Conservation (phyloP, 148 eudicot genomes). For the Oxyria digyna region DNA sequence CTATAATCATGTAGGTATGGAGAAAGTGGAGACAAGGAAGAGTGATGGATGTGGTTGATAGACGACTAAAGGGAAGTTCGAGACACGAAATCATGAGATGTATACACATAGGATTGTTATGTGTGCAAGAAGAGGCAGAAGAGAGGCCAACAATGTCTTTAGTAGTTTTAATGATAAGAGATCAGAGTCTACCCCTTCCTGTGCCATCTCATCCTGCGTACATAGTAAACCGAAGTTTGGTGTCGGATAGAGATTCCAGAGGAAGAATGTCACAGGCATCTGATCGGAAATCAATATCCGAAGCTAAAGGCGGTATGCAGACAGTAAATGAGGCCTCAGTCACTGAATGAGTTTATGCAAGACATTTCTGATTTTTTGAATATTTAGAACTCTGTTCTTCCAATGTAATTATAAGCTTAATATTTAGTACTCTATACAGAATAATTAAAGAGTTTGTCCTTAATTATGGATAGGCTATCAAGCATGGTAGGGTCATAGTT, state of each 20-base stretch:
- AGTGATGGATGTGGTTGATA: slow-evolving; percentile 13
- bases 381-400: too few relatives aligned
- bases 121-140: slow-evolving; percentile 22
- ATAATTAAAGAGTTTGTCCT: too few relatives aligned
- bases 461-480: too few relatives aligned
- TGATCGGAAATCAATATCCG: not conserved
- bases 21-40: slow-evolving; percentile 19
- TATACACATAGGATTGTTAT: slow-evolving; percentile 27
- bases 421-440: too few relatives aligned
- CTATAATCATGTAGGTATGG: slow-evolving; percentile 19
- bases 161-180: slow-evolving; percentile 21
- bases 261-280: not conserved
- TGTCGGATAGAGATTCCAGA: not conserved
- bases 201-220: slow-evolving; percentile 24
- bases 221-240: slow-evolving; percentile 1
- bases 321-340: not conserved
- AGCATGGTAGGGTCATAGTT: too few relatives aligned
- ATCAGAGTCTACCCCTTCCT: slow-evolving; percentile 11
- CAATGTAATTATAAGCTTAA: too few relatives aligned
- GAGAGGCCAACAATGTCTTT: slow-evolving; percentile 30
- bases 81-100: slow-evolving; percentile 20
- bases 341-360: too few relatives aligned
- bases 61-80: not conserved
- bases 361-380: too few relatives aligned
- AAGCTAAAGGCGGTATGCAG: not conserved